Percentiles rank a stretch among this genome's conserved stretches.
Evolutionary conservation across 2,329 filamentous ascomycete species (phyloP).

Genomic region (Diaporthe amygdali): DNA sequence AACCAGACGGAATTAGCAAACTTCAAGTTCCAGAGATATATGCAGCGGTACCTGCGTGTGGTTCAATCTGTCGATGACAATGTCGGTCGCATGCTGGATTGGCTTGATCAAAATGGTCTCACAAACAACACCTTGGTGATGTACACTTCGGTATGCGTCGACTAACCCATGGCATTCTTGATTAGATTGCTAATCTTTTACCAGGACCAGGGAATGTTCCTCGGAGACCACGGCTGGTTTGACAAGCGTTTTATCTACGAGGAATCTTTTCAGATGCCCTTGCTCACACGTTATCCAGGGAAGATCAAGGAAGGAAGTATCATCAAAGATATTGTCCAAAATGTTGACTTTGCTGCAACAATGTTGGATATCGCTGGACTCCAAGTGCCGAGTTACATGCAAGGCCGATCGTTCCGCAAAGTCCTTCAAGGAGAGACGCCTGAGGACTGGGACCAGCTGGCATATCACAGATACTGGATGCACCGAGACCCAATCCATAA

Average conservation of each 20-base stretch:
- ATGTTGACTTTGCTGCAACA: conserved; percentile 59
- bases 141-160: conserved; percentile 45
- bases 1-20: conserved; percentile 47
- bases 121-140: conserved; percentile 54
- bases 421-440: conserved; percentile 46
- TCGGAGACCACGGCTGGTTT: conserved; percentile 63
- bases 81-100: conserved; percentile 53
- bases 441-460: conserved; percentile 53
- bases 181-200: not conserved
- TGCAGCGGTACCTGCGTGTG: conserved; percentile 59
- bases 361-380: conserved; percentile 52
- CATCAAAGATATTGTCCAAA: conserved; percentile 54
- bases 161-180: too few species aligned
- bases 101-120: conserved; percentile 46
- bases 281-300: conserved; percentile 51
- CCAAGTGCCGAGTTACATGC: conserved; percentile 53
- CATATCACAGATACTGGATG: conserved; percentile 63
- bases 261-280: conserved; percentile 62
- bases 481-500: conserved; percentile 55
- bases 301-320: conserved; percentile 44
- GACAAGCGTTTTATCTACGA: conserved; percentile 65
- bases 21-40: conserved; percentile 63
- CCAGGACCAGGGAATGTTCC: conserved; percentile 59
- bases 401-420: conserved; percentile 49
- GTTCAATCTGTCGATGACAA: conserved; percentile 59